Conservation (phyloP, 78 protist genomes). For the Speleostelium caveatum region DNA sequence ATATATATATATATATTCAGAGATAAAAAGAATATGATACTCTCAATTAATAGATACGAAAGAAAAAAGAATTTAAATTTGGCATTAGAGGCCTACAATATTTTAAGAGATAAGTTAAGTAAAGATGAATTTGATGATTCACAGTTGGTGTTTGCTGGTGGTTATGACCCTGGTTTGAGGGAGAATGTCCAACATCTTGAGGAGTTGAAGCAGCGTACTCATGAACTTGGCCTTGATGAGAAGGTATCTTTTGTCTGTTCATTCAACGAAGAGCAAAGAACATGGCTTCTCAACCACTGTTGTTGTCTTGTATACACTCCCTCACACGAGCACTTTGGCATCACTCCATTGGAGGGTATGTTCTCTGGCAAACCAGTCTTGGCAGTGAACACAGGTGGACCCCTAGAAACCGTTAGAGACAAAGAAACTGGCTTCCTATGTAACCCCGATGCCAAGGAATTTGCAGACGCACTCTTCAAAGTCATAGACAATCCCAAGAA, state of each 20-base stretch:
- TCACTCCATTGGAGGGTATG: slow-evolving; percentile 97
- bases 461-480: slow-evolving; percentile 15
- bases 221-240: slow-evolving; percentile 21
- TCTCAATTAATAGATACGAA: slow-evolving; percentile 98
- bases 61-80: slow-evolving; percentile 94
- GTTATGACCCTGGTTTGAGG: slow-evolving; percentile 92
- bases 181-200: slow-evolving; percentile 90
- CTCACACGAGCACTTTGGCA: slow-evolving; percentile 98
- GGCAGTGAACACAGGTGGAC: slow-evolving; percentile 96
- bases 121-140: not conserved
- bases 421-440: slow-evolving; percentile 87
- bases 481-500: not conserved
- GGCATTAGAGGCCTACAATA: slow-evolving; percentile 92
- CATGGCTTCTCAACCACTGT: slow-evolving; percentile 68
- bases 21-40: slow-evolving; percentile 23
- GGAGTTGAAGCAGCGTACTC: slow-evolving; percentile 75
- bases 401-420: slow-evolving; percentile 89
- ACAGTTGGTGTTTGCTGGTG: slow-evolving; percentile 91
- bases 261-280: slow-evolving; percentile 53
- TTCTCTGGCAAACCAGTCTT: slow-evolving; percentile 84
- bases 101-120: not conserved
- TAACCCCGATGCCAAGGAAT: slow-evolving; percentile 11
- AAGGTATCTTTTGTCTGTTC: slow-evolving; percentile 51
- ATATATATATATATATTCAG: not conserved
- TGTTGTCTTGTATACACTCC: slow-evolving; percentile 97